These are phyloP conservation scores for Sarocladiaceae sp. DNA, from an alignment of 2,329 filamentous ascomycete genomes.

Conservation along the genomic window DNA sequence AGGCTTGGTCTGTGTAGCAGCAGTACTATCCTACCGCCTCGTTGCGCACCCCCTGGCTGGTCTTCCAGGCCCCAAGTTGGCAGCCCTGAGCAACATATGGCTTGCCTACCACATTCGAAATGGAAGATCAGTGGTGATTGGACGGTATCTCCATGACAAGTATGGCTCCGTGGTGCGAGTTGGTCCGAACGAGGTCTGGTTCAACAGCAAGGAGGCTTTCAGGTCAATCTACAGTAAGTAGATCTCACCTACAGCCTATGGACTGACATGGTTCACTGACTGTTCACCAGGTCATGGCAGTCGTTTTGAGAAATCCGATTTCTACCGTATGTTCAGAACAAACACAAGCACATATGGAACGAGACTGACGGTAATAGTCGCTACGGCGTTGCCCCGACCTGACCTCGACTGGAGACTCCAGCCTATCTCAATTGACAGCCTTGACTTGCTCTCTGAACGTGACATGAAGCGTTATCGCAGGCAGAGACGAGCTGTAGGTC, in stretches of 20 bases:
- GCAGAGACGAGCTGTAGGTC: constrained; percentile 43
- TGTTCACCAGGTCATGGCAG: constrained; percentile 32
- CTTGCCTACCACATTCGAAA: constrained; percentile 38
- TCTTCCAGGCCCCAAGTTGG: constrained; percentile 40
- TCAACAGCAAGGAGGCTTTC: constrained; percentile 41
- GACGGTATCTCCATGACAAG: constrained; percentile 33
- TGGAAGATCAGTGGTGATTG: constrained; percentile 35
- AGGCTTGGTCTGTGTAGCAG: neutral
- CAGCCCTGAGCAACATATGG: constrained; percentile 42
- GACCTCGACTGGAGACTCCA: constrained; percentile 31
- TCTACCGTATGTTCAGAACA: constrained; percentile 36
- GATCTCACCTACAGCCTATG: neutral
- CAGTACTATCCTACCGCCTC: constrained; percentile 33
- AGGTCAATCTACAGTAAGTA: constrained; percentile 41
- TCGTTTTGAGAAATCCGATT: constrained; percentile 45
- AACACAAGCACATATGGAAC: neutral
- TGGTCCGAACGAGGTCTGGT: constrained; percentile 48
- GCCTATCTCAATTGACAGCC: constrained; percentile 32
- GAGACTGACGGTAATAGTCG: constrained; percentile 25
- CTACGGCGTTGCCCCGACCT: constrained; percentile 38
- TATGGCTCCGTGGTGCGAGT: constrained; percentile 48
- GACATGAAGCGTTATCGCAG: constrained; percentile 39
- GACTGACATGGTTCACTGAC: neutral
- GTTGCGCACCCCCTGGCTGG: constrained; percentile 36
- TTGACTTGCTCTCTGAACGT: constrained; percentile 46